Base-by-base conservation (phyloP, 148 eudicot species). In the Cornus florida region DNA sequence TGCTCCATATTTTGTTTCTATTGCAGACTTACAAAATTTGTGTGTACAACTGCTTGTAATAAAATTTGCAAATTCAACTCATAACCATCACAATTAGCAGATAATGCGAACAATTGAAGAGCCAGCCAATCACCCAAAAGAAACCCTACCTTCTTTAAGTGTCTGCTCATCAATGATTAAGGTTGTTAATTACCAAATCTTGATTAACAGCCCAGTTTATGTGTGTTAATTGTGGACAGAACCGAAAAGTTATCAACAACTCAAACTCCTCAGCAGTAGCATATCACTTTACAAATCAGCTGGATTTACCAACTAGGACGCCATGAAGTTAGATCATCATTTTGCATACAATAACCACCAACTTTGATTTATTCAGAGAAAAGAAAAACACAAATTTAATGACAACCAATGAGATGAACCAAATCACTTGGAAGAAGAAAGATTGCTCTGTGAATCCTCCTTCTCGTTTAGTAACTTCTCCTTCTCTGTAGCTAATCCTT, bases 401-500 rank as follows among this genome's bases (percentile, higher is more conserved):
- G 22, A 60, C 59, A 53, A 3, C 16, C 59, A 53, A 53, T 10
- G 4, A 13, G 59, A 53, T 53, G 59, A 60, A 19, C 66, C 28
- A 3, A 69, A 70, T 79, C 67, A 81, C 73, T 83, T 67, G 76
- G 82, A 76, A 73, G 79, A 22, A 56, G 83, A 64, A 12, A 84
- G 78, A 56, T 69, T 50, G 62, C 50, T 75, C 3, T 67, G 74
- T 8, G 65, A 78, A 65, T 86, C 82, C 48, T 79, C 84, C 70
- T 22, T 56, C 53, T 70, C 65, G 23, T 24, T 13, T 60, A 88
- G 41, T 67, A 86, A 70, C 80, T 84, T 88, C 79, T 86, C 83
- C 80, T 87, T 83, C 71, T 78, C 88, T n/a, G 53, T 86, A 33
- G 73, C 69, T 0, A 56, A 64, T 67, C 50, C 72, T 16, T 56